Conservation (phyloP, 2,329 filamentous ascomycete genomes). For the Pestalotiopsis sp. region DNA sequence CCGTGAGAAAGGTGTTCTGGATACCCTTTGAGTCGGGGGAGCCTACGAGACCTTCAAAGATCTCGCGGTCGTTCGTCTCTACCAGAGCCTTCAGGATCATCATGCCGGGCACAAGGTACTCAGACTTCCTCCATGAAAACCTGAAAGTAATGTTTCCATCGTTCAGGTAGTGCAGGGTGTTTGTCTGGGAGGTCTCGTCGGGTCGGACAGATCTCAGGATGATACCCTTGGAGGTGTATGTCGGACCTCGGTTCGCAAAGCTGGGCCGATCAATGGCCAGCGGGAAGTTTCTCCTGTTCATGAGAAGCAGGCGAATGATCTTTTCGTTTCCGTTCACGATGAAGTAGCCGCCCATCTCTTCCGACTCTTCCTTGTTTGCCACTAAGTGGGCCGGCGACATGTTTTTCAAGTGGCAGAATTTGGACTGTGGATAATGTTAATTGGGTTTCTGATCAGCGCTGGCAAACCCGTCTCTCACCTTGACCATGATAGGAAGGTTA, state of each 20-base stretch:
- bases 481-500: slow-evolving; percentile 89
- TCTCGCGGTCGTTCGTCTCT: slow-evolving; percentile 95
- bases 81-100: slow-evolving; percentile 96
- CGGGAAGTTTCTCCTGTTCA: slow-evolving; percentile 90
- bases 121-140: slow-evolving; percentile 97
- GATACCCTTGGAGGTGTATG: slow-evolving; percentile 89
- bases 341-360: slow-evolving; percentile 96
- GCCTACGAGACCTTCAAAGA: slow-evolving; percentile 92
- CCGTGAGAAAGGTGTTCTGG: slow-evolving; percentile 89
- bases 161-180: slow-evolving; percentile 91
- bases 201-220: slow-evolving; percentile 90
- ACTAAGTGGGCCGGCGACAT: slow-evolving; percentile 84
- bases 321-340: slow-evolving; percentile 98
- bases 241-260: slow-evolving; percentile 82
- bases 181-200: slow-evolving; percentile 98
- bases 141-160: slow-evolving; percentile 97
- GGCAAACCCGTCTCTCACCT: slow-evolving; percentile 54
- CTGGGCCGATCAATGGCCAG: slow-evolving; percentile 92
- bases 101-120: slow-evolving; percentile 93
- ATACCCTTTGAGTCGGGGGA: slow-evolving; percentile 74
- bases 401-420: slow-evolving; percentile 86
- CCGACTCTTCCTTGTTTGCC: slow-evolving; percentile 87
- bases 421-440: slow-evolving; percentile 62
- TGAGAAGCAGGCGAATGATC: slow-evolving; percentile 87
- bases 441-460: slow-evolving; percentile 15